phyloP scores from a whole-genome alignment of 192 early-diverging fungal species.

The Thamnidium elegans region DNA sequence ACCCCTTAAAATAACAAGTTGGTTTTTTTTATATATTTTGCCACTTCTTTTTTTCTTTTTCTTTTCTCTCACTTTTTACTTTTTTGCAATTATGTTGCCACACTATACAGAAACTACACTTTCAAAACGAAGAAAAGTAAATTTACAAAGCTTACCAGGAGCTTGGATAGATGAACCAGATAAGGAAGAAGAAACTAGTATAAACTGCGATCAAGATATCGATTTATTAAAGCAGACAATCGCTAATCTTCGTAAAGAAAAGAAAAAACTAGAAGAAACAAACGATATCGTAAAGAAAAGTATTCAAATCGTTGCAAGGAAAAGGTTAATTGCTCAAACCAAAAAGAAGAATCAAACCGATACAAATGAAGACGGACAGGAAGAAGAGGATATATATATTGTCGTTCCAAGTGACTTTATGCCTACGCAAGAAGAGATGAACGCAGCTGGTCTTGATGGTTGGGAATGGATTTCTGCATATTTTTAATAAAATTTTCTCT shows the following conservation, averaged over 20 bases:
- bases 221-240: constrained; percentile 21
- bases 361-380: not conserved
- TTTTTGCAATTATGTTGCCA: not conserved
- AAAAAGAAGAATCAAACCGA: not conserved
- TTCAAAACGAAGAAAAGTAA: constrained; percentile 3
- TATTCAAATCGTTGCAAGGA: constrained; percentile 24
- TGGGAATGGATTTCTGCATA: constrained; percentile 9
- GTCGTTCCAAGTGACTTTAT: not conserved
- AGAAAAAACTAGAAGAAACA: constrained; percentile 25
- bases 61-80: not conserved
- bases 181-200: not conserved
- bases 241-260: constrained; percentile 22
- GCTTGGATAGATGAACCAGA: constrained; percentile 12
- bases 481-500: no score
- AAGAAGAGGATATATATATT: constrained; percentile 11
- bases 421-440: constrained; percentile 2
- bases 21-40: no score
- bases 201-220: not conserved
- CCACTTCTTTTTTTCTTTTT: not conserved
- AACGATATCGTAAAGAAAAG: constrained; percentile 28
- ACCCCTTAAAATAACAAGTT: no score
- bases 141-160: constrained; percentile 11
- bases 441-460: not conserved
- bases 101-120: constrained; percentile 3
- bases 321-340: constrained; percentile 12